Percentiles rank a stretch among this genome's conserved stretches.
These are phyloP conservation scores for Ogataea pilisensis DNA, from an alignment of 805 yeast species.

Conservation along the genomic window DNA sequence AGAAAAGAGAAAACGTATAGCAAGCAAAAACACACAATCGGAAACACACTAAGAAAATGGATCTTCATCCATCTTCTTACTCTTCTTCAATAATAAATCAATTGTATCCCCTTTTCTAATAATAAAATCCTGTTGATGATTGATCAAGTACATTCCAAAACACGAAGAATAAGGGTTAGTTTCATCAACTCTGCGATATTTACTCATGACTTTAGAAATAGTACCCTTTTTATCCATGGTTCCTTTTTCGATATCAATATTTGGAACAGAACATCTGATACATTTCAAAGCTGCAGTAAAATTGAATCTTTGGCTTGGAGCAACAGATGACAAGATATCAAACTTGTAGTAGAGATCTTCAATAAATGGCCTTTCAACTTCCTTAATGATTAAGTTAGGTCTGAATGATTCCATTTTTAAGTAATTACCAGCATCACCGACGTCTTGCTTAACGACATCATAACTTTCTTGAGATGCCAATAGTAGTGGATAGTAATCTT, in stretches of 20 bases:
- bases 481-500: slow-evolving; percentile 30
- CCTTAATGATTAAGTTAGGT: slow-evolving; percentile 25
- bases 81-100: slow-evolving; percentile 18
- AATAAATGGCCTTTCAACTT: slow-evolving; percentile 20
- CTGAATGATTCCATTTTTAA: slow-evolving; percentile 22
- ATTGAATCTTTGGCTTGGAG: slow-evolving; percentile 4
- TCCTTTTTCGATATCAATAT: slow-evolving; percentile 21
- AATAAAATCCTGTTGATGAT: slow-evolving; percentile 17
- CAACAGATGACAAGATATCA: slow-evolving; percentile 12
- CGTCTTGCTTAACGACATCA: slow-evolving; percentile 9
- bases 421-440: slow-evolving; percentile 12
- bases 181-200: slow-evolving; percentile 29
- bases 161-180: slow-evolving; percentile 20
- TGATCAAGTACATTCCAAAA: slow-evolving; percentile 28
- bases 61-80: slow-evolving; percentile 14
- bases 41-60: slow-evolving; percentile 16
- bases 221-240: slow-evolving; percentile 18
- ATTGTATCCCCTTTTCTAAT: slow-evolving; percentile 24
- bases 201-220: slow-evolving; percentile 23
- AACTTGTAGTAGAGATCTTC: slow-evolving; percentile 27
- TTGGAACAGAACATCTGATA: slow-evolving; percentile 28
- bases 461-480: slow-evolving; percentile 23
- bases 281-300: slow-evolving; percentile 27
- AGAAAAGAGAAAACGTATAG: no score
- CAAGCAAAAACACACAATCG: no score